Conservation (phyloP, 2,329 filamentous ascomycete genomes). For the Xylariales sp. region DNA sequence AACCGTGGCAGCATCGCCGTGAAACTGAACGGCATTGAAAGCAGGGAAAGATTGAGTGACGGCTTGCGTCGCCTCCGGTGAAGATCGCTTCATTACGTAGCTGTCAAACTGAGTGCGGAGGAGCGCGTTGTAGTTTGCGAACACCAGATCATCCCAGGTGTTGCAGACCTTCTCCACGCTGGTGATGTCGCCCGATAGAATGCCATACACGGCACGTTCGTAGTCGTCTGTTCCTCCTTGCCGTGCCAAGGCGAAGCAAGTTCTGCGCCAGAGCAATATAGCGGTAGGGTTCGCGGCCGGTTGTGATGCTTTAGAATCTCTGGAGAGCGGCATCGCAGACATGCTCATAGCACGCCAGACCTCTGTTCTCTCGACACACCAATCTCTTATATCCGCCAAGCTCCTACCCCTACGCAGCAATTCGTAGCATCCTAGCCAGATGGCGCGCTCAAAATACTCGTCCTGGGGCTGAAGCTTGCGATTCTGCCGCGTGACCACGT, state of each 20-base stretch:
- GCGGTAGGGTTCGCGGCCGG: slow-evolving; percentile 39
- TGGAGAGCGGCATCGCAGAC: slow-evolving; percentile 63
- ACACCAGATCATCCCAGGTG: slow-evolving; percentile 82
- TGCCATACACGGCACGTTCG: slow-evolving; percentile 84
- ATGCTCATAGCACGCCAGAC: slow-evolving; percentile 84
- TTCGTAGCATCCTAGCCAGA: slow-evolving; percentile 93
- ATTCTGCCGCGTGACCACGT: slow-evolving; percentile 76
- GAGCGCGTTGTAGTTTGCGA: slow-evolving; percentile 83
- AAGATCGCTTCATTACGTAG: slow-evolving; percentile 56
- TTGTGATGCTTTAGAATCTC: slow-evolving; percentile 35
- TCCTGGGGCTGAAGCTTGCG: slow-evolving; percentile 77
- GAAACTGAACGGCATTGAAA: slow-evolving; percentile 61
- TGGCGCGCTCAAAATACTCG: slow-evolving; percentile 80
- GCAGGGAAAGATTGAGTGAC: slow-evolving; percentile 55
- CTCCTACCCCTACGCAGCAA: slow-evolving; percentile 81
- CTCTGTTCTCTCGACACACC: slow-evolving; percentile 82
- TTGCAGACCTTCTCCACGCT: slow-evolving; percentile 74
- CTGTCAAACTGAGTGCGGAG: slow-evolving; percentile 74
- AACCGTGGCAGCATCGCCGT: slow-evolving; percentile 50
- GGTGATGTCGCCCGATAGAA: slow-evolving; percentile 79
- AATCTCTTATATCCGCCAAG: slow-evolving; percentile 71
- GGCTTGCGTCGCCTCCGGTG: slow-evolving; percentile 47
- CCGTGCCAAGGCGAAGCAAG: slow-evolving; percentile 68
- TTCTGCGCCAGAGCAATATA: slow-evolving; percentile 68
- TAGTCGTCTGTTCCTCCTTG: slow-evolving; percentile 69